Base-by-base conservation (phyloP, 1,284 basidiomycete genomes). In the Rhodofomes roseus region DNA sequence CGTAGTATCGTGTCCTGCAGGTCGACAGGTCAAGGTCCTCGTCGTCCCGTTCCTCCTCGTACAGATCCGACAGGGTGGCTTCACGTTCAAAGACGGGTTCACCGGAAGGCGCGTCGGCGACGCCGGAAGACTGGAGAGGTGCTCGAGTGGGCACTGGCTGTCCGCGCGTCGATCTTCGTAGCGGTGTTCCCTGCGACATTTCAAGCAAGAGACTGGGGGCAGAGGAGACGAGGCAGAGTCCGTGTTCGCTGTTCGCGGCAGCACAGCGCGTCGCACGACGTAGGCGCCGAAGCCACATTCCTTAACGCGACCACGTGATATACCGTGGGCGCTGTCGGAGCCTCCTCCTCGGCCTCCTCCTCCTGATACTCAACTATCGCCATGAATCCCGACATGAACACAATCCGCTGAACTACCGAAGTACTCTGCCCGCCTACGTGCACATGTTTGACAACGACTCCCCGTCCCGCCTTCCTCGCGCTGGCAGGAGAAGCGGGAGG, bases 131-230 rank as follows among this genome's bases (percentile, higher is more conserved):
- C 16, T 51, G 43, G 20, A 59, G 31, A 6, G 63, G 56, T 16
- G 61, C 48, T 23, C 59, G 50, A 12, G 60, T 37, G n/a, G 71
- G 62, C 11, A 64, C 56, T 6, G 71, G 71, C 44, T 73, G 69
- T 11, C 69, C 68, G n/a, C 72, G 69, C 52, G 64, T 69, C 2
- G 71, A 73, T 12, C 68, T 66, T 39, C 72, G 65, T 4, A 66
- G 59, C 40, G 67, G 64, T 3, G 65, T 68, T 7, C 55, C 29
- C 4, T 2, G 18, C 34, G 50, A 29, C 50, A 51, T 51, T 11
- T 34, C 11, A 4, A 34, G 5, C 4, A 34, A 34, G 31, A 34
- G 31, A 34, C 4, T 34, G 31, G 11, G 31, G 31, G 31, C 31
- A 11, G 11, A 34, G 11, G 31, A 5, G 31, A 34, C 31, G 11